Evolutionary conservation across 164 flowering plant species (phyloP), one percentile per base, ranked within the genome.

Genomic region (Sextonia rubra): DNA sequence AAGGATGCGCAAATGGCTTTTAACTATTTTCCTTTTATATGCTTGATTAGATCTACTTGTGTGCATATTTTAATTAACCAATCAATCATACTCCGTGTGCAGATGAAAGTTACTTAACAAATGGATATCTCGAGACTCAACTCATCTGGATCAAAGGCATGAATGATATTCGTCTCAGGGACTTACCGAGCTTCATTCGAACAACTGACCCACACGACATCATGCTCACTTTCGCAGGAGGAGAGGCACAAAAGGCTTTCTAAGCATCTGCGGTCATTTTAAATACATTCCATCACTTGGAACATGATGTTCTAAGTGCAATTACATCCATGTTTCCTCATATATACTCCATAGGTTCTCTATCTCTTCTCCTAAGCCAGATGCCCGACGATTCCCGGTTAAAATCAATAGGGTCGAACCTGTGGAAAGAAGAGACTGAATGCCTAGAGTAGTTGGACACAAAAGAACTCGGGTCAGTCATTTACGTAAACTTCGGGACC

Each of bases 401-500:
- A 15, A 76, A 72, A 14, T 73, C 74, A 4, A 60, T 85, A 3
- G 74, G 78, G 7, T 80, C 83, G 0, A 87, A 72, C 64, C 72
- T 86, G 6, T 87, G 91, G 91, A 81, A 64, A 69, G 87, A 86
- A 65, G 85, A 87, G 0, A 8, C 22, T 0, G 73, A 60, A n/a
- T 83, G 84, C 47, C 49, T 84, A 4, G 75, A 78, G 4, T 87
- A 89, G 89, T 73, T 87, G 14, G 77, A 82, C 30, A 17, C 77
- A 2, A 79, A 79, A 58, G 75, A 77, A n/a, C 80, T 82, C n/a
- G 74, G 69, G 9, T 84, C 87, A 0, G 87, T 85, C 3, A 68
- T 87, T 25, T 84, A 84, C 47, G 90, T 87, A 25, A 85, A 87
- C 49, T 84, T 80, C 61, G 89, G 91, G 0, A 87, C 88, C 78